phyloP scores from a whole-genome alignment of 2,329 filamentous ascomycete genomes.

The Fusarium sp. region DNA sequence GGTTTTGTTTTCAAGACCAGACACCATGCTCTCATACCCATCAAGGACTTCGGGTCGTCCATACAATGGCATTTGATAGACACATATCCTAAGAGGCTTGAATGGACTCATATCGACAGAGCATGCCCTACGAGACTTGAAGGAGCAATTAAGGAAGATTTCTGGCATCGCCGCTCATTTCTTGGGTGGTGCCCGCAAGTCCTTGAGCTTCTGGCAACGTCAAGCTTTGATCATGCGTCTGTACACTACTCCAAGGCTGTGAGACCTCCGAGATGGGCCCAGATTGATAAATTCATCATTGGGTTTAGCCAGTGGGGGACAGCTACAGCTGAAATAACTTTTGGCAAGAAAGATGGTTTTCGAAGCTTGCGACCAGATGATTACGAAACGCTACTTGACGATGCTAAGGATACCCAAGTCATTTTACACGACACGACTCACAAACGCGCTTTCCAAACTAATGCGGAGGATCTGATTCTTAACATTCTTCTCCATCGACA shows the following conservation, averaged over 20 bases:
- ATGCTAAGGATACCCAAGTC: neutral
- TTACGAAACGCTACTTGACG: neutral
- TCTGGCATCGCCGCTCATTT: neutral
- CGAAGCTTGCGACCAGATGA: neutral
- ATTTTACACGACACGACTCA: neutral
- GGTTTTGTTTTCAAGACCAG: neutral
- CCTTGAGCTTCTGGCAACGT: neutral
- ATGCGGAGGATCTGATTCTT: neutral
- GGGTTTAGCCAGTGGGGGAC: neutral
- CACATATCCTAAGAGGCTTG: neutral
- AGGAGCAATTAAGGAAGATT: fast-evolving
- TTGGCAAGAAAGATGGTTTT: neutral
- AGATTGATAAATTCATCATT: neutral
- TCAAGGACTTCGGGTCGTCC: neutral
- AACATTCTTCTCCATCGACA: neutral
- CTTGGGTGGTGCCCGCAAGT: neutral
- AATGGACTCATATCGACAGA: neutral
- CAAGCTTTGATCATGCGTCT: neutral
- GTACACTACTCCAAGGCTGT: neutral
- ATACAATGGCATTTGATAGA: neutral
- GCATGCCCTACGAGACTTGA: neutral
- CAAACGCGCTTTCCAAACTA: neutral
- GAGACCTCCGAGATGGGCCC: neutral
- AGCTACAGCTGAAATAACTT: neutral
- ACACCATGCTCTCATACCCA: neutral